Base-by-base conservation (phyloP, 2,329 filamentous ascomycete species). In the Hypoxylon sp. region DNA sequence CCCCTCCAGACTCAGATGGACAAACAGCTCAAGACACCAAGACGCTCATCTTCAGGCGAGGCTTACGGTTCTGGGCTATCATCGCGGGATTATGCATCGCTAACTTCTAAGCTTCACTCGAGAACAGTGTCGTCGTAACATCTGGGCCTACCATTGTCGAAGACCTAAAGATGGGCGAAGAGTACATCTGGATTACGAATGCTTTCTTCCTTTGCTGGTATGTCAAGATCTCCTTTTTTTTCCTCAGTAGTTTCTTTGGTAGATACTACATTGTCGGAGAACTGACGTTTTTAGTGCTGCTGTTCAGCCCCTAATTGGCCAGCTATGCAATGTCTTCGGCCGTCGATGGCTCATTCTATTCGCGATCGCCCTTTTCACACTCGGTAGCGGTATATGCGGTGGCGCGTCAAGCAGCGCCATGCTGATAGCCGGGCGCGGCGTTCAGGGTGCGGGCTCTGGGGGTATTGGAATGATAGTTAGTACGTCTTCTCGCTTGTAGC, bases 311-410 rank as follows among this genome's bases (percentile, higher is more conserved):
- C 69, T 82, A 10, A 72, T 79, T 28, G 80, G 80, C 41, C 77
- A 80, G 10, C 71, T 82, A 1, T 78, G 76, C 2, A 78, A 82
- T 67, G 73, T 81, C 24, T 81, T 79, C 52, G 80, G 80, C 15
- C 76, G 79, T 28, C 76, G 79, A 61, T 80, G 77, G 75, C 75
- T 79, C 64, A 75, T 78, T 7, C 72, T 81, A 0, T 50, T 70
- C 6, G 72, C 80, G 2, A 77, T 41, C 17, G 75, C 72, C 10
- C 62, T 85, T 1, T 87, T 87, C 61, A 77, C 76, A 0, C 67
- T 87, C 0, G 86, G 86, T 0, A 85, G 84, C 57, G 82, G 79
- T 0, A 76, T 89, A 2, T 80, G 77, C 43, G 86, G 84, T 0
- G 80, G 79, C 0, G 81, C 86, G 0, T 76, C 69, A 0, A 80